Conservation (phyloP, 306 rosid genomes). For the Ziziphus jujuba region DNA sequence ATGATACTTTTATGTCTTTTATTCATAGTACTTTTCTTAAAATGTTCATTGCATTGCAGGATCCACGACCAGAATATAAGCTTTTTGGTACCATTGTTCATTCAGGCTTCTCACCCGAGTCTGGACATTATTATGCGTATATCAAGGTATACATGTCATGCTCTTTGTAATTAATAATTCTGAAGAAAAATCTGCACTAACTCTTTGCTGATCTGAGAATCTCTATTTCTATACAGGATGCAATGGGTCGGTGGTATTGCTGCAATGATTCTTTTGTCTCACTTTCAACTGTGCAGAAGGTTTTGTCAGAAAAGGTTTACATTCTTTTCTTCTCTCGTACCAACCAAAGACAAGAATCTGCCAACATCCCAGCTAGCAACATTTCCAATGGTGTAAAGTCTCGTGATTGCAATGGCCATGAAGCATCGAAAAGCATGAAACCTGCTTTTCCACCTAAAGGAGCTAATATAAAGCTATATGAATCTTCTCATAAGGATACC, state of each 20-base stretch:
- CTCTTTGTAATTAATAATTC: not conserved
- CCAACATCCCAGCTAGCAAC: constrained; percentile 28
- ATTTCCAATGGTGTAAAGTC: constrained; percentile 59
- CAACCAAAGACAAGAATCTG: constrained; percentile 62
- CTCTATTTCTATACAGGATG: constrained; percentile 61
- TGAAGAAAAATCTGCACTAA: not conserved
- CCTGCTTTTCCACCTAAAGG: constrained; percentile 44
- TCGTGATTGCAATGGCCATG: constrained; percentile 64
- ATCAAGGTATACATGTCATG: constrained; percentile 56
- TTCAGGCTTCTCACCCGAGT: constrained; percentile 91
- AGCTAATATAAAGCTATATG: constrained; percentile 42
- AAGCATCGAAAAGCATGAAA: constrained; percentile 49
- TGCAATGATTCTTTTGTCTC: constrained; percentile 87
- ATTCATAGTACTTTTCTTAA: not conserved
- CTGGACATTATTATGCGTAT: constrained; percentile 98
- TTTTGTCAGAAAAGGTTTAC: constrained; percentile 92
- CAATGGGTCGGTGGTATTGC: constrained; percentile 87
- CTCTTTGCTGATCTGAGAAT: constrained; percentile 17
- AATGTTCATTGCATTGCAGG: constrained; percentile 49
- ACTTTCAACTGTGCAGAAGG: constrained; percentile 75
- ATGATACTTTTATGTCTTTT: not conserved
- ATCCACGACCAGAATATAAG: constrained; percentile 88
- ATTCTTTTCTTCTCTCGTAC: constrained; percentile 91
- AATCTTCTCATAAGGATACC: constrained; percentile 55
- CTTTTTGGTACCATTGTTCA: constrained; percentile 97